Conservation (phyloP, 73 alveolate genomes). For the Effrenium voratum region DNA sequence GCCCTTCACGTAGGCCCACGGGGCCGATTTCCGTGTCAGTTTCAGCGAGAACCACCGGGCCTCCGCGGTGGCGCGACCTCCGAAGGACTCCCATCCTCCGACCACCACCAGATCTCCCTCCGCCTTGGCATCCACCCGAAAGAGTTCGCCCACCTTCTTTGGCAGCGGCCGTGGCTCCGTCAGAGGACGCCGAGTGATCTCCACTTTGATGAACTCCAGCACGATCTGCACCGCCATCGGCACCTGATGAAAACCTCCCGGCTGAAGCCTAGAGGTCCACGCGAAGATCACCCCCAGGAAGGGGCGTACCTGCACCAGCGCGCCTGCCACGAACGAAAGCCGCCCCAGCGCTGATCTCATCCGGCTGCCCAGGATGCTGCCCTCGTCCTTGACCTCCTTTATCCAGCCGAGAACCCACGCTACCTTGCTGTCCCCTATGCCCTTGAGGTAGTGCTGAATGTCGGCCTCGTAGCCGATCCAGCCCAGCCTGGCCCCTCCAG, state of each 20-base stretch:
- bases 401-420: not conserved
- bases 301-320: not conserved
- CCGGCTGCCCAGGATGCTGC: not conserved
- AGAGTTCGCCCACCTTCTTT: not conserved
- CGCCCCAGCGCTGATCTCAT: not conserved
- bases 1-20: slow-evolving; percentile 11
- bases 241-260: not conserved
- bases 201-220: not conserved
- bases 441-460: not conserved
- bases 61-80: not conserved
- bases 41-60: not conserved
- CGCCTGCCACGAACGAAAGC: not conserved
- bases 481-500: not conserved
- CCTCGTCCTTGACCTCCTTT: not conserved
- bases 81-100: not conserved
- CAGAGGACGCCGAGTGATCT: not conserved
- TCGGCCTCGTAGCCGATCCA: not conserved
- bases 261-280: not conserved
- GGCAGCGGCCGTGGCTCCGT: not conserved
- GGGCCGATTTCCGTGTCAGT: not conserved
- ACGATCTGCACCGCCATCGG: not conserved
- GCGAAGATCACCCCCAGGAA: not conserved
- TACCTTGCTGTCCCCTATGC: not conserved
- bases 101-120: not conserved
- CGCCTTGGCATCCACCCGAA: slow-evolving; percentile 21